Evolutionary conservation across 768 basidiomycete genomes (phyloP), one percentile per base, ranked within the genome.

Genomic region (Kwoniella sp.): DNA sequence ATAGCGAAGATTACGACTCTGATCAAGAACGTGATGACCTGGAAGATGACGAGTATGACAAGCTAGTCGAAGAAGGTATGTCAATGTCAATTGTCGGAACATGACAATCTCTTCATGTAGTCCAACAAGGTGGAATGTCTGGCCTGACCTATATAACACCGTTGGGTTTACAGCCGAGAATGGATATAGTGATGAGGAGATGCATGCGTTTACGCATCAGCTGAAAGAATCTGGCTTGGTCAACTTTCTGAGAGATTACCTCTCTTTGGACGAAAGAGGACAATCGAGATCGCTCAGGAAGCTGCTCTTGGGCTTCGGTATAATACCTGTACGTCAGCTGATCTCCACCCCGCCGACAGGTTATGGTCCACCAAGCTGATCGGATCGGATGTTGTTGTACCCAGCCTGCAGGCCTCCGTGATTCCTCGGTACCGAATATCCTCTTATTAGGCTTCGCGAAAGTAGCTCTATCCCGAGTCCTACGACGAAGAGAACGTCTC

Each of bases 401-500:
- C n/a, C n/a, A 76, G 74, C 74, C 74, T 12, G 47, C 27, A 21
- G 53, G 37, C 27, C 69, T 74, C 6, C 69, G 71, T 19, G 25
- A 71, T 47, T 65, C 67, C 13, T 29, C 63, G 1, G 69, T 60
- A 22, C 68, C 69, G 1, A 63, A 72, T 50, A 25, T 67, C 30
- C 62, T 56, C n/a, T 55, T 74, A 17, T 61, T 74, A 0, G 61
- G 68, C 8, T 74, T 60, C 58, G 56, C 73, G 29, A 71, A 73
- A 48, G 47, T 73, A 30, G 68, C 67, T 13, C 70, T 74, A 52
- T 69, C 70, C 15, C 64, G 73, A 1, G 33, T 73, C 5, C 73
- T 82, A 2, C 80, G 80, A 1, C 70, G 71, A 17, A 73, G 81
- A 27, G 61, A 68, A 12, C 72, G 70, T 21, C 69, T 81, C 29